Evolutionary conservation across 202 grass and related monocot species (phyloP), one percentile per base, ranked within the genome.

Genomic region (Musa balbisiana): DNA sequence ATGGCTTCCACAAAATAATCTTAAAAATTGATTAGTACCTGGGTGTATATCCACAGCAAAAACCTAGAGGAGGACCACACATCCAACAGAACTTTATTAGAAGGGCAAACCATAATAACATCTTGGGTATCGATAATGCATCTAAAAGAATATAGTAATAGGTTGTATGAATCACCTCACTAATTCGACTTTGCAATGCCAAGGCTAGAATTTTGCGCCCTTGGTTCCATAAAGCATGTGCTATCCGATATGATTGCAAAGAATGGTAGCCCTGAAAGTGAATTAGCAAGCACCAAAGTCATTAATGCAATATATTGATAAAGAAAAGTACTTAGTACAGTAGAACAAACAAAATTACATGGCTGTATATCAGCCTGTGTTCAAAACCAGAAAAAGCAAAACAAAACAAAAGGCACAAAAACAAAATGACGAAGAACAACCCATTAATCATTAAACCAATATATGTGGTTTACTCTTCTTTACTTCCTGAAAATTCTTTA

Each of bases 31-130:
- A 67, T n/a, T 20, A 21, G 73, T 93, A 94, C 94, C 94, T 85
- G 94, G 94, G 77, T 98, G 95, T 90, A 98, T 90, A 83, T 98
- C 95, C 56, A 98, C 91, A 80, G 95, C 95, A 87, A 98, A 98
- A 74, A 94, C 95, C 94, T 97, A 84, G 53, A 73, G 62, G 82
- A 49, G n/a, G 24, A 29, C 25, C 72, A 79, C 1, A 89, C 52
- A 76, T 63, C 64, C 55, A 85, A 9, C 50, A 55, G 15, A 76
- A 64, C 83, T 49, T 29, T 75, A 3, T 70, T 70, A 70, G 33
- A 2, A 70, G 10, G 49, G 20, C 71, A 72, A 62, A 79, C 49
- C 60, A 80, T 62, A 66, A 17, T 49, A 62, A 16, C 51, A 71
- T 16, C 16, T 56, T 73, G 9, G 0, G 16, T 50, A 43, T 51